These are phyloP conservation scores for Trichomonascaceae sp. DNA, from an alignment of 1,139 yeast species.

Conservation along the genomic window DNA sequence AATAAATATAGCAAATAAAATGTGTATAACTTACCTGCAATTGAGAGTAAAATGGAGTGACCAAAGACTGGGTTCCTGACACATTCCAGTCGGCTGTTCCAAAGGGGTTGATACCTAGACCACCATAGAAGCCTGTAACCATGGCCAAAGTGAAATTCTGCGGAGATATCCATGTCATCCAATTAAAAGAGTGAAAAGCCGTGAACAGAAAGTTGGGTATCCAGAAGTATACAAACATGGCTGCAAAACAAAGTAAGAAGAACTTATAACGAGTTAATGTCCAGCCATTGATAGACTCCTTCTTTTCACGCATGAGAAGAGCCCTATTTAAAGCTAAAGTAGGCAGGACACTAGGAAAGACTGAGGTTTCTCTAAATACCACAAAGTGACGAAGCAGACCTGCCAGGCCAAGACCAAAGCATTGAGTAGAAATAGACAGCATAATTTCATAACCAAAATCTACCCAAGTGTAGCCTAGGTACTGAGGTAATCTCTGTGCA, in stretches of 20 bases:
- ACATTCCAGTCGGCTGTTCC: slow-evolving; percentile 49
- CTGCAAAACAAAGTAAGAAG: slow-evolving; percentile 38
- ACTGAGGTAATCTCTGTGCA: slow-evolving; percentile 22
- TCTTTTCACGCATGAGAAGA: slow-evolving; percentile 34
- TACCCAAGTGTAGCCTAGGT: slow-evolving; percentile 41
- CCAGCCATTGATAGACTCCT: slow-evolving; percentile 44
- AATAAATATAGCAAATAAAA: slow-evolving; percentile 31
- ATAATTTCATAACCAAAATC: slow-evolving; percentile 46
- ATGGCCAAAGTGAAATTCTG: slow-evolving; percentile 47
- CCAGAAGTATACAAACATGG: slow-evolving; percentile 50
- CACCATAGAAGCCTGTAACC: slow-evolving; percentile 48
- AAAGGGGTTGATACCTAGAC: slow-evolving; percentile 52
- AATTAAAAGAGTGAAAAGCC: slow-evolving; percentile 48
- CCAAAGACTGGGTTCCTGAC: slow-evolving; percentile 36
- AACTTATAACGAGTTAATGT: slow-evolving; percentile 40
- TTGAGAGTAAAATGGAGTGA: slow-evolving; percentile 40
- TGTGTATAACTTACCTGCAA: slow-evolving; percentile 29
- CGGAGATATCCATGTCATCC: slow-evolving; percentile 62
- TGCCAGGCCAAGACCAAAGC: slow-evolving; percentile 57
- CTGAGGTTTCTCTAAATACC: slow-evolving; percentile 49
- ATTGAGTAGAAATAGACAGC: slow-evolving; percentile 47
- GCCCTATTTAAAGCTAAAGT: slow-evolving; percentile 53
- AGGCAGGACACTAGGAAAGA: slow-evolving; percentile 54
- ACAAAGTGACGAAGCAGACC: slow-evolving; percentile 52
- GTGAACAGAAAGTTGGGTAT: slow-evolving; percentile 47